phyloP scores from a whole-genome alignment of 202 grass and related monocot genomes.

The Brachypodium distachyon region DNA sequence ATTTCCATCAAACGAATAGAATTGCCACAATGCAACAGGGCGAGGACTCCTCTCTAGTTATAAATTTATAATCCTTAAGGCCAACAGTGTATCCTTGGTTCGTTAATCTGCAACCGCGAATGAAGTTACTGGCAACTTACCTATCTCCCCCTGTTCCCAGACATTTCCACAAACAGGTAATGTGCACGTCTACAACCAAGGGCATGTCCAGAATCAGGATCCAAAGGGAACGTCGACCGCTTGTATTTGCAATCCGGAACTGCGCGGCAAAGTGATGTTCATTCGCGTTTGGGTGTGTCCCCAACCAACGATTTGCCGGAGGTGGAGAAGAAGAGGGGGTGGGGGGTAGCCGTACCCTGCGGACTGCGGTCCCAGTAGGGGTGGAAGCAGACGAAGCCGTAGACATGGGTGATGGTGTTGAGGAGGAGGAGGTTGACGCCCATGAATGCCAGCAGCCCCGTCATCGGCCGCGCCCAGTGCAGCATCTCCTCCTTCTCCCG shows the following conservation, averaged over 20 bases:
- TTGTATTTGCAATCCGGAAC: not conserved
- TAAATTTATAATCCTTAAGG: not conserved
- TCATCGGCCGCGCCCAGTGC: constrained; percentile 88
- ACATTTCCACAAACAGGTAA: constrained; percentile 27
- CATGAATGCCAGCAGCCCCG: constrained; percentile 71
- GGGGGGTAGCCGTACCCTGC: constrained; percentile 52
- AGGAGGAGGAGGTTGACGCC: constrained; percentile 91
- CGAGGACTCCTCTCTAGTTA: not conserved
- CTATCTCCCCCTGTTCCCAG: not conserved
- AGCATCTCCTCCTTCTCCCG: constrained; percentile 27
- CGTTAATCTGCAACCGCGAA: not conserved
- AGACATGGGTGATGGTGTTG: constrained; percentile 77
- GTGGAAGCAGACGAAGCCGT: constrained; percentile 82
- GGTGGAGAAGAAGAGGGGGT: not conserved
- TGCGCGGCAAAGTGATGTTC: no score
- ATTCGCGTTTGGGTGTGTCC: not conserved
- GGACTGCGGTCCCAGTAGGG: constrained; percentile 90
- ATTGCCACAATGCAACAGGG: not conserved
- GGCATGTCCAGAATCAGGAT: not conserved
- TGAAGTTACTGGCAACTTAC: not conserved
- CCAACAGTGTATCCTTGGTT: not conserved
- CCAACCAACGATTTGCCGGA: not conserved
- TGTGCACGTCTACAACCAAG: not conserved
- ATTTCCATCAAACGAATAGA: not conserved
- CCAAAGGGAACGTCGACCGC: not conserved